Evolutionary conservation across 495 filamentous ascomycete genomes (phyloP), one percentile per base, ranked within the genome.

Genomic region (Oleoguttula mirabilis): DNA sequence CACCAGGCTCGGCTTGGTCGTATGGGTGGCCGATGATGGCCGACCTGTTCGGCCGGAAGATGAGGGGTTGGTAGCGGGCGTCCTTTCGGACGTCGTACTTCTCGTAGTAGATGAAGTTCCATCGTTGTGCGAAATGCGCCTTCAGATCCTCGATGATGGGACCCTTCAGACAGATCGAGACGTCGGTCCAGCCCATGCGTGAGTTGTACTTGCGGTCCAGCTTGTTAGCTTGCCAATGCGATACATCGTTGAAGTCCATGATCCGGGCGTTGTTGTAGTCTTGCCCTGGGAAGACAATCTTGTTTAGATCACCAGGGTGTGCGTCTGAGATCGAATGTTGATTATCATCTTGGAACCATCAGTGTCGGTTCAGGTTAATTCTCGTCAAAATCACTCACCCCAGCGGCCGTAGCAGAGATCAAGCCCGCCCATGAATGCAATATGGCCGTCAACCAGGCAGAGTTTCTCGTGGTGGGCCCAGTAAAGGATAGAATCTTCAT

Each of bases 401-500:
- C 75, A 79, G 28, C 76, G 70, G 11, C 76, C 76, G 47, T 71
- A 80, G 52, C 76, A 80, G 35, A 79, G 58, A 47, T 84, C 80
- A 2, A 84, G 62, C 21, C 80, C 80, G 17, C 88, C 88, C 88
- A 94, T 96, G 57, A 96, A 96, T 15, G 82, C 88, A 49, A 77
- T 71, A 8, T 67, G 64, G 1, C 80, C 76, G 58, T 96, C 88
- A 24, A 96, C 63, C 8, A 94, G 51, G 48, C 81, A 88, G 5
- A 96, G 69, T 63, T 96, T 96, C 60, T 96, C 88, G 47, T 94
- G 88, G 50, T 96, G 88, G 0, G 88, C 87, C 87, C 87, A 96
- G 60, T 85, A 96, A 3, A 96, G 61, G 15, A 94, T 80, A 4
- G 82, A 73, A 41, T 81, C 86, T 21, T 87, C 83, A 35, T 76